These are phyloP conservation scores for Trebouxia gelatinosa DNA, from an alignment of 163 green algal genomes.

Conservation along the genomic window DNA sequence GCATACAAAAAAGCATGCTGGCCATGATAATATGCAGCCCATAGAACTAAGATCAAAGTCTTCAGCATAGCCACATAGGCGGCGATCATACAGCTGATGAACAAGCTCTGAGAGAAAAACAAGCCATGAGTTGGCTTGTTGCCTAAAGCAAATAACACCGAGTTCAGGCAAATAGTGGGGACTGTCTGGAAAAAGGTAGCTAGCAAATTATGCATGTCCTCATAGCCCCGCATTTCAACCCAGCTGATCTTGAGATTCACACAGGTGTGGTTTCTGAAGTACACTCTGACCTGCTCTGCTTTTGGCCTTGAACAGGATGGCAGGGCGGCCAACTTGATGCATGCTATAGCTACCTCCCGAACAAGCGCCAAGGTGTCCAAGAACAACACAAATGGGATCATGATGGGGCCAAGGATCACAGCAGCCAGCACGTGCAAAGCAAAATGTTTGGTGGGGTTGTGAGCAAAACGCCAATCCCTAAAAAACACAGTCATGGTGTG, in stretches of 20 bases:
- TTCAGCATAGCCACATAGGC: conserved; percentile 3
- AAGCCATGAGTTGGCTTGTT: conserved; percentile 10
- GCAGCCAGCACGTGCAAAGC: not conserved
- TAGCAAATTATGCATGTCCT: conserved; percentile 11
- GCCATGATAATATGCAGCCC: not conserved
- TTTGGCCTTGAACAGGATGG: not conserved
- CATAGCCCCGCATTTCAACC: conserved; percentile 5
- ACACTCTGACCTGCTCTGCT: not conserved
- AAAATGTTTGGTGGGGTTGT: not conserved
- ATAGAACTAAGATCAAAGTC: not conserved
- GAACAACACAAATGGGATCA: conserved; percentile 6
- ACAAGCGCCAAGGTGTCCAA: not conserved
- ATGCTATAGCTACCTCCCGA: not conserved
- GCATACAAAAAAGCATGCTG: not conserved
- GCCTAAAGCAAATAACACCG: not conserved
- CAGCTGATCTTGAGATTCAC: not conserved
- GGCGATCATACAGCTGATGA: conserved; percentile 12
- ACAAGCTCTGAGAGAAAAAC: not conserved
- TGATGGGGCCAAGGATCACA: not conserved
- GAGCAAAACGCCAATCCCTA: not conserved
- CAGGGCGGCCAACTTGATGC: too few relatives aligned
- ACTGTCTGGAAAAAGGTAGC: conserved; percentile 9
- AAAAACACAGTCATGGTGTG: not conserved
- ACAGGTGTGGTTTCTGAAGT: not conserved
- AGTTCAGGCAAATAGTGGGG: conserved; percentile 3